These are phyloP conservation scores for Alternaria ethzedia DNA, from an alignment of 2,329 filamentous ascomycete species.

Conservation along the genomic window DNA sequence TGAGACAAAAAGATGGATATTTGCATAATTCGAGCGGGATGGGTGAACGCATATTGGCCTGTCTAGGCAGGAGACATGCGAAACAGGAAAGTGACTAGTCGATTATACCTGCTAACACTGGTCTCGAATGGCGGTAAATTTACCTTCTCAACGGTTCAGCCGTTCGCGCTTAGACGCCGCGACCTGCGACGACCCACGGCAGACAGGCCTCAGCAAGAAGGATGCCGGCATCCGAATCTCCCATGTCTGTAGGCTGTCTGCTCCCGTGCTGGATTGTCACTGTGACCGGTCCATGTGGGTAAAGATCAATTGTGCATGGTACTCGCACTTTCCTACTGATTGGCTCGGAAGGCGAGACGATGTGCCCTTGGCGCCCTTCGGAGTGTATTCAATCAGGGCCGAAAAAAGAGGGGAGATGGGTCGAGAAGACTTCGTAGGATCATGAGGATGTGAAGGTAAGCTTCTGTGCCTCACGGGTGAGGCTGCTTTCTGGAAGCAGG, in stretches of 20 bases:
- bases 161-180: slow-evolving; percentile 1
- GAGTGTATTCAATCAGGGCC: background rate
- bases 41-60: background rate
- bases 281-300: background rate
- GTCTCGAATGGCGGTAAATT: slow-evolving; percentile 13
- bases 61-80: background rate
- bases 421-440: background rate
- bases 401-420: background rate
- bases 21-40: slow-evolving; percentile 7
- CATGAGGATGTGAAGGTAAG: slow-evolving; percentile 4
- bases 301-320: background rate
- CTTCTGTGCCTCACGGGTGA: slow-evolving; percentile 12
- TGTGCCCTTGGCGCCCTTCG: background rate
- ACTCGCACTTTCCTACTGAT: background rate
- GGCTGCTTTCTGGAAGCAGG: slow-evolving; percentile 3
- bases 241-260: slow-evolving; percentile 7
- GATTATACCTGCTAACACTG: background rate
- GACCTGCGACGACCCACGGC: background rate
- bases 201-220: background rate
- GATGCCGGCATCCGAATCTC: slow-evolving; percentile 3
- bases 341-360: background rate
- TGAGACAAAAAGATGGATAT: slow-evolving; percentile 7
- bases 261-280: background rate
- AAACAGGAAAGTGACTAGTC: background rate
- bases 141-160: background rate